Evolutionary conservation across 169 alveolate genomes (phyloP), one percentile per base, ranked within the genome.

Genomic region (Plasmodium reichenowi): DNA sequence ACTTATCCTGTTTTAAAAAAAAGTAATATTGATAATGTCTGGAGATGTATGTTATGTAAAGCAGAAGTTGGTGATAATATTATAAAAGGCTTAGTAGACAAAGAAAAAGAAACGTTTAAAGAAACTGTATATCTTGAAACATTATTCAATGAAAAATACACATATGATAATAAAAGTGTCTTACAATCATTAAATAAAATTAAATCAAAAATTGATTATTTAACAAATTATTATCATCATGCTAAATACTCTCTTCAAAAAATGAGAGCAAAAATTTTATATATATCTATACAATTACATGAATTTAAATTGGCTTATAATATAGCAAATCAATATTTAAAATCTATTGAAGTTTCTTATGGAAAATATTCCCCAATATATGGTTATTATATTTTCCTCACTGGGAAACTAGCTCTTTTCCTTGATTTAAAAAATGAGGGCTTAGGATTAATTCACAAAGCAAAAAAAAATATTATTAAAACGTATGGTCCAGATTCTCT

Each of bases 401-500:
- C 89, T n/a, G 89, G 89, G 9, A 78, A 78, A 48, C 68, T 78
- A 15, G 89, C 89, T 71, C 43, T 78, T 8, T 78, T 78, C 22
- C 89, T 78, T 15, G 89, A 78, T 52, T 29, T 78, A 7, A 78
- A 78, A 58, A 64, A 75, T 13, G 89, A 64, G 59, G 89, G 89
- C 0, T 58, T 78, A 6, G 67, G 13, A 24, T 52, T 78, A 47
- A 78, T 78, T 50, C 89, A 78, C 56, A 78, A 78, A 8, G 89
- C 89, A 20, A 78, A 78, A 47, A 78, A 78, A 45, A 78, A 78
- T 59, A 78, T 78, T 20, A 66, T 78, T 26, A 78, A 78, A n/a
- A 78, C 89, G 0, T 78, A 78, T 22, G 89, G 89, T 2, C 78
- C 89, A n/a, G 89, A 78, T 22, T 78, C 89, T 32, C 78, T 76